Evolutionary conservation across 495 filamentous ascomycete species (phyloP).

Genomic region (Aspergillus bertholletiae): DNA sequence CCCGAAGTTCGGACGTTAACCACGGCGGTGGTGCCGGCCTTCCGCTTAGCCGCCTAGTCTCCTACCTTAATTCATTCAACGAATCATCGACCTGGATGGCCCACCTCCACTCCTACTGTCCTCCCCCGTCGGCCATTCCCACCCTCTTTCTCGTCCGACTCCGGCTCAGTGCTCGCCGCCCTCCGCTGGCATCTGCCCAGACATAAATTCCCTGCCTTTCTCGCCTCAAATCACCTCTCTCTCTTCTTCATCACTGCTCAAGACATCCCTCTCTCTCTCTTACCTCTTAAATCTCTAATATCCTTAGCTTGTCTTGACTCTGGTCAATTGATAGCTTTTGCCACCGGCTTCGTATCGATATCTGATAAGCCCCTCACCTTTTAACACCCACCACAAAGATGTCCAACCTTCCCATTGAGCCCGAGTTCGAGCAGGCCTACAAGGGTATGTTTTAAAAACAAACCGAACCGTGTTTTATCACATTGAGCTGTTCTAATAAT

Average conservation of each 20-base stretch:
- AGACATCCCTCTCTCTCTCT: not conserved
- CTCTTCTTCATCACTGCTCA: not conserved
- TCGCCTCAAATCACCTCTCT: constrained; percentile 1
- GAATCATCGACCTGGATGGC: not conserved
- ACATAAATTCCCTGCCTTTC: constrained; percentile 11
- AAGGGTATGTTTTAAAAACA: constrained; percentile 61
- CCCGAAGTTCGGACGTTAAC: constrained; percentile 39
- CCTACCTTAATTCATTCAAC: not conserved
- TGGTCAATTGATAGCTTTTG: not conserved
- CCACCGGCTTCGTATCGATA: constrained; percentile 1
- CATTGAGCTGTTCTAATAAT: not conserved
- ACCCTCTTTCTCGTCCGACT: constrained; percentile 32
- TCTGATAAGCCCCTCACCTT: constrained; percentile 1
- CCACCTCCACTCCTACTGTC: not conserved
- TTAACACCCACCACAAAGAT: constrained; percentile 42
- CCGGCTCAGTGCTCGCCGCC: constrained; percentile 22
- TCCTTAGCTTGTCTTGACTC: not conserved
- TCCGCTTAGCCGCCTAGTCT: not conserved
- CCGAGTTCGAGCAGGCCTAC: constrained; percentile 99
- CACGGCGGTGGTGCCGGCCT: constrained; percentile 12
- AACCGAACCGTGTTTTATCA: not conserved
- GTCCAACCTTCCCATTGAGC: constrained; percentile 84
- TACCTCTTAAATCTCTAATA: not conserved
- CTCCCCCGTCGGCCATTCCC: constrained; percentile 4
- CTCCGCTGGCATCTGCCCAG: constrained; percentile 17